Percentiles rank a stretch among this genome's conserved stretches.
Evolutionary conservation across 1,284 basidiomycete genomes (phyloP).

Genomic region (Ustilago trichophora): DNA sequence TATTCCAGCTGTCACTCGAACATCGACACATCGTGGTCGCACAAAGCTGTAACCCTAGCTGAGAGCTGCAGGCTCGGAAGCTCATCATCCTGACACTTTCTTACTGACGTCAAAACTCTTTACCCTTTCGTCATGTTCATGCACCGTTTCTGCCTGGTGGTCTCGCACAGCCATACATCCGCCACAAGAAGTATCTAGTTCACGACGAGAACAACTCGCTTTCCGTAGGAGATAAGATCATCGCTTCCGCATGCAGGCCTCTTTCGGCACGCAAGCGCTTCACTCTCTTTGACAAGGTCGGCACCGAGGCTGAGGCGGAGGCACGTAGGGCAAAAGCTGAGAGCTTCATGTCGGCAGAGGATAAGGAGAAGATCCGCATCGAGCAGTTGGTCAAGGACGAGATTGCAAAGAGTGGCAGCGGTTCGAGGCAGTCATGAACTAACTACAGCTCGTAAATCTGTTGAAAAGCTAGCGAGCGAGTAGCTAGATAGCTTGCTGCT

Average conservation of each 20-base stretch:
- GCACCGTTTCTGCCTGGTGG: no score
- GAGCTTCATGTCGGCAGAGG: slow-evolving; percentile 51
- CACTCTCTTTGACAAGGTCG: slow-evolving; percentile 48
- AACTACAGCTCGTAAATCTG: no score
- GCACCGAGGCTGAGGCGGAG: slow-evolving; percentile 31
- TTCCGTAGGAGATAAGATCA: slow-evolving; percentile 58
- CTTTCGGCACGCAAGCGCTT: slow-evolving; percentile 62
- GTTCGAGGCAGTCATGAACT: slow-evolving; percentile 15
- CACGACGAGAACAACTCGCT: slow-evolving; percentile 56
- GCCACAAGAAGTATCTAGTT: slow-evolving; percentile 63
- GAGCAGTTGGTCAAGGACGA: slow-evolving; percentile 56
- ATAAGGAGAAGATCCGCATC: slow-evolving; percentile 56
- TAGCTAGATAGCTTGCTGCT: no score
- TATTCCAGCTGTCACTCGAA: no score
- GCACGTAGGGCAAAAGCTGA: slow-evolving; percentile 40
- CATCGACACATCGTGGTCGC: no score
- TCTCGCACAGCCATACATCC: slow-evolving; percentile 40
- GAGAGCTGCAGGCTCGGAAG: no score
- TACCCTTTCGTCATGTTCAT: neutral
- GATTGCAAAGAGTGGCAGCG: slow-evolving; percentile 34
- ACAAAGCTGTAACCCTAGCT: no score
- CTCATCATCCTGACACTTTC: neutral
- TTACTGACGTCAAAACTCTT: neutral
- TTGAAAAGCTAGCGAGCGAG: no score
- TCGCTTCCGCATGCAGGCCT: slow-evolving; percentile 58